Conservation (phyloP, 1,139 yeast genomes). For the Blastobotrys apis region DNA sequence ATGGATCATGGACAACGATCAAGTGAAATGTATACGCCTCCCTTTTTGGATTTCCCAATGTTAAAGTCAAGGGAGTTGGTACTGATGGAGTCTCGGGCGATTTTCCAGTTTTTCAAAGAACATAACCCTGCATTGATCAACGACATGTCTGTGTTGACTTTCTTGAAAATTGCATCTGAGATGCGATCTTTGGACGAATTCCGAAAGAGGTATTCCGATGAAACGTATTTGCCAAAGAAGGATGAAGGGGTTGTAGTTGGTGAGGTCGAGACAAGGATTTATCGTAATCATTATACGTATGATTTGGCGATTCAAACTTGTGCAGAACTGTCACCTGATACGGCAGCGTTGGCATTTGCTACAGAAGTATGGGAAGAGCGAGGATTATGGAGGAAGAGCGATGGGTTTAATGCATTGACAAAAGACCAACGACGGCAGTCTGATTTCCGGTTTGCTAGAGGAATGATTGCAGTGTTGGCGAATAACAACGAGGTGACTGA, state of each 20-base stretch:
- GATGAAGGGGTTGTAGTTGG: conserved; percentile 13
- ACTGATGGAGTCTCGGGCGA: conserved; percentile 71
- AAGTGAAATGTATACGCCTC: conserved; percentile 40
- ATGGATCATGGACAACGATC: conserved; percentile 5
- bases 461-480: conserved; percentile 55
- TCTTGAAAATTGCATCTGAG: conserved; percentile 51
- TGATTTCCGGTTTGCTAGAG: conserved; percentile 67
- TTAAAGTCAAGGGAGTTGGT: conserved; percentile 44
- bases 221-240: conserved; percentile 42
- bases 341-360: conserved; percentile 53
- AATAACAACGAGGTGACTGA: conserved; percentile 55
- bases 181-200: conserved; percentile 50
- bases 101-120: conserved; percentile 56
- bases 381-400: conserved; percentile 62
- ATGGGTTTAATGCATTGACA: conserved; percentile 42
- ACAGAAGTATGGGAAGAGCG: conserved; percentile 70
- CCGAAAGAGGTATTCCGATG: conserved; percentile 44
- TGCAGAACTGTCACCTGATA: conserved; percentile 35
- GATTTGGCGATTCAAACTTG: conserved; percentile 65
- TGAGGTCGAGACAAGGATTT: conserved; percentile 30
- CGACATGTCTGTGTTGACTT: conserved; percentile 45
- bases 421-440: conserved; percentile 41
- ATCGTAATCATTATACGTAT: conserved; percentile 54
- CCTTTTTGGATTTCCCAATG: conserved; percentile 59
- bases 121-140: conserved; percentile 44